These are phyloP conservation scores for Ophiostoma australiae DNA, from an alignment of 2,329 filamentous ascomycete species.

Conservation along the genomic window DNA sequence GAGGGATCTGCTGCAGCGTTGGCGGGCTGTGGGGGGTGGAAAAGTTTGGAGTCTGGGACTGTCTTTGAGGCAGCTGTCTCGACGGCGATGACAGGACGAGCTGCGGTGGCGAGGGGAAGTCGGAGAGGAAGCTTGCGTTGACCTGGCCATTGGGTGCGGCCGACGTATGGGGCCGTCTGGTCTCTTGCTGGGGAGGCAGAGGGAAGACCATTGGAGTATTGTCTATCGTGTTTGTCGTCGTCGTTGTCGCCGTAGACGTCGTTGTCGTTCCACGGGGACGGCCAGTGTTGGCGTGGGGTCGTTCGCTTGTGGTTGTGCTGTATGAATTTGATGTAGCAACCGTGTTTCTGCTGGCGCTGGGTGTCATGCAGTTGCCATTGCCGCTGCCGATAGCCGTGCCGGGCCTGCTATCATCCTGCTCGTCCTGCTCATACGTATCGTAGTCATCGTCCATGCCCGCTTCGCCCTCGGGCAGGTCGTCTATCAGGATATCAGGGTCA, in stretches of 20 bases:
- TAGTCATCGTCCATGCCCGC: not conserved
- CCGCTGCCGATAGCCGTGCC: not conserved
- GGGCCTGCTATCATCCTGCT: not conserved
- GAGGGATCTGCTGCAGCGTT: not conserved
- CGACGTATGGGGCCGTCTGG: constrained; percentile 4
- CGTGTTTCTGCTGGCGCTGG: not conserved
- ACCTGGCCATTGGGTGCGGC: not conserved
- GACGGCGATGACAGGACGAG: constrained; percentile 5
- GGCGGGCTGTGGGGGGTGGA: not conserved
- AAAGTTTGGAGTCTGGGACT: constrained; percentile 4
- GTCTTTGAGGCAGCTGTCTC: not conserved
- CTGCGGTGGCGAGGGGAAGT: constrained; percentile 12
- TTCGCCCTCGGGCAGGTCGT: not conserved
- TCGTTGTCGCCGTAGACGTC: not conserved
- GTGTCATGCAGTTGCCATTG: not conserved
- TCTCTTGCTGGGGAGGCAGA: not conserved
- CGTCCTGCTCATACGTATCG: not conserved
- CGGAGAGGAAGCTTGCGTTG: not conserved
- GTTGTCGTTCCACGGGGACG: constrained; percentile 6
- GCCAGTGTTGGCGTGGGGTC: not conserved
- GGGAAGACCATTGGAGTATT: constrained; percentile 6
- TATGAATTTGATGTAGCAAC: not conserved
- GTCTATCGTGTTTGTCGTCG: not conserved
- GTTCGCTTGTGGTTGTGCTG: not conserved
- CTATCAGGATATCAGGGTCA: constrained; percentile 24